Evolutionary conservation across 768 basidiomycete species (phyloP).

Genomic region (Pilatotrama ljubarskyi): DNA sequence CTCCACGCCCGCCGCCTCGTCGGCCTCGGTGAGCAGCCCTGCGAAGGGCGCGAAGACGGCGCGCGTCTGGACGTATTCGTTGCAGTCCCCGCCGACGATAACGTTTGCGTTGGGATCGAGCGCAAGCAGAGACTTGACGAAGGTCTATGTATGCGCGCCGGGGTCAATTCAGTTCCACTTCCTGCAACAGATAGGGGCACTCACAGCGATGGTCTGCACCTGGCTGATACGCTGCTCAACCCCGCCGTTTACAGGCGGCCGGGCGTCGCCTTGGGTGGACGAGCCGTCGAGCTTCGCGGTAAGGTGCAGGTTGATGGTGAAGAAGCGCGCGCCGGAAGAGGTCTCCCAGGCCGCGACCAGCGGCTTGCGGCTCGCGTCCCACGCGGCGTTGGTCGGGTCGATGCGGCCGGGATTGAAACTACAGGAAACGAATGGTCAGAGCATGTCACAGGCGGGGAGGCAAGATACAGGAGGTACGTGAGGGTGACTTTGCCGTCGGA

Average conservation of each 20-base stretch:
- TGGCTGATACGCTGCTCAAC: conserved; percentile 51
- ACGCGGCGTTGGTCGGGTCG: conserved; percentile 55
- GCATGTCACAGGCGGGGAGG: not conserved
- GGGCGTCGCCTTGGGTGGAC: conserved; percentile 54
- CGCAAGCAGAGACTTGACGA: conserved; percentile 46
- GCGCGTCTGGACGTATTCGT: conserved; percentile 56
- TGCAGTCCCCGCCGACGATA: conserved; percentile 59
- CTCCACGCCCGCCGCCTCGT: conserved; percentile 47
- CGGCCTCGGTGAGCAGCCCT: conserved; percentile 46
- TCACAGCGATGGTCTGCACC: conserved; percentile 49
- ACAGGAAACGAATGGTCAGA: not conserved
- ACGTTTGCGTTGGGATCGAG: conserved; percentile 47
- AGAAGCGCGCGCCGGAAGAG: conserved; percentile 42
- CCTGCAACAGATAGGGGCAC: conserved; percentile 19
- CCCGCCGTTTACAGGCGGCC: conserved; percentile 56
- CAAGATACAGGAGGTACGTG: conserved; percentile 35
- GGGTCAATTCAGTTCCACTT: not conserved
- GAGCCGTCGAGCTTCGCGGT: conserved; percentile 51
- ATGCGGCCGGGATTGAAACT: conserved; percentile 66
- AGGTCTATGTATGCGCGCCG: conserved; percentile 36
- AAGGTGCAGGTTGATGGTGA: conserved; percentile 61
- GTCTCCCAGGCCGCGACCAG: conserved; percentile 58
- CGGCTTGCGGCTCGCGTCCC: conserved; percentile 57
- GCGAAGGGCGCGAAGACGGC: conserved; percentile 49
- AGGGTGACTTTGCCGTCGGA: conserved; percentile 38